Percentiles rank a stretch among this genome's conserved stretches.
phyloP scores from a whole-genome alignment of 2,329 filamentous ascomycete genomes.

The Raffaelea arxii region DNA sequence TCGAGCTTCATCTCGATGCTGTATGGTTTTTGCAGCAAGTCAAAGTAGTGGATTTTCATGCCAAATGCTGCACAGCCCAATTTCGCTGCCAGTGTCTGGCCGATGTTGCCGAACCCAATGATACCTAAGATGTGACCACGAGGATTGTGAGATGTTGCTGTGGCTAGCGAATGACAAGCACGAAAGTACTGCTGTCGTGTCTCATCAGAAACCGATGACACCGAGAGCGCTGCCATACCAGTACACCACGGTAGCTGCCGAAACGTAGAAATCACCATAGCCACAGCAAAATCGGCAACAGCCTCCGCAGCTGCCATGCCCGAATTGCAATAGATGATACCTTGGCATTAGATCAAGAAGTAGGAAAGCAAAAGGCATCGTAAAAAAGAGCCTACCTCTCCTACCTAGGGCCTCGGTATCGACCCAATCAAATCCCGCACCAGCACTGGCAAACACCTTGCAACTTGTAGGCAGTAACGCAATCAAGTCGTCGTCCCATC shows the following conservation, averaged over 20 bases:
- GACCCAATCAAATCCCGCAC: conserved; percentile 58
- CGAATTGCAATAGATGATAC: conserved; percentile 64
- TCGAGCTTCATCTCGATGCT: conserved; percentile 28
- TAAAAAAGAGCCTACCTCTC: conserved; percentile 35
- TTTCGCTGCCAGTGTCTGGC: conserved; percentile 53
- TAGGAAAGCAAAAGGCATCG: background rate
- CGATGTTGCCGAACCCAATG: conserved; percentile 60
- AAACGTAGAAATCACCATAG: conserved; percentile 60
- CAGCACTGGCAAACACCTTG: conserved; percentile 54
- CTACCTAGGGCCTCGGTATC: conserved; percentile 51
- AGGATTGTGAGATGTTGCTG: conserved; percentile 53
- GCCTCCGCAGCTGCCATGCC: conserved; percentile 62
- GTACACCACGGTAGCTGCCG: conserved; percentile 53
- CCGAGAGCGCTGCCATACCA: conserved; percentile 38
- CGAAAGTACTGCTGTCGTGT: conserved; percentile 28
- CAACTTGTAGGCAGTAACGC: conserved; percentile 42
- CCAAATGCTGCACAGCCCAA: conserved; percentile 35
- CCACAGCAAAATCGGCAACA: conserved; percentile 62
- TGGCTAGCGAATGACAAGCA: conserved; percentile 50
- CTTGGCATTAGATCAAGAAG: conserved; percentile 18
- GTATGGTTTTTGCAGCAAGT: conserved; percentile 40
- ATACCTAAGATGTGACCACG: conserved; percentile 52
- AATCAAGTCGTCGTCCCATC: conserved; percentile 16
- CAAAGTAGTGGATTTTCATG: conserved; percentile 42
- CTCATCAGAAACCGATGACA: conserved; percentile 26